phyloP scores from a whole-genome alignment of 1,139 yeast species.

The Spencermartinsiella ligniputridi region DNA sequence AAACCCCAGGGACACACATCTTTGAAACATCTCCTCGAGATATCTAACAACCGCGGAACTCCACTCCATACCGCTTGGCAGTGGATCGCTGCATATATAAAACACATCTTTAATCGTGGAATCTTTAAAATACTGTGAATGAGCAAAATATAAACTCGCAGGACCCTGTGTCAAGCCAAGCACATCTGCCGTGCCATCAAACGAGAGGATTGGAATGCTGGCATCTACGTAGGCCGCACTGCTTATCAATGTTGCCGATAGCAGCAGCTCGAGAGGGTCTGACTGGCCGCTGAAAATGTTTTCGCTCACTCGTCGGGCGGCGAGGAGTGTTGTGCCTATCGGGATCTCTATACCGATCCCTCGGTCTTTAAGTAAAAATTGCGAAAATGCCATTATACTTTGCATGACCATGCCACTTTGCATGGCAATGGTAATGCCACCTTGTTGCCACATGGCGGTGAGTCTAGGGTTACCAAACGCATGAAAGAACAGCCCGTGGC shows the following conservation, averaged over 20 bases:
- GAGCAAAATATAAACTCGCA: neutral
- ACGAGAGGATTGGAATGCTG: neutral
- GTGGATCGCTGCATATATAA: neutral
- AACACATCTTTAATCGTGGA: neutral
- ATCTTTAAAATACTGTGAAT: neutral
- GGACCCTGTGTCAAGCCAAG: neutral
- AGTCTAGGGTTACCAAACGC: neutral
- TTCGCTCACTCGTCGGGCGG: neutral
- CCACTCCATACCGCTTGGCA: neutral
- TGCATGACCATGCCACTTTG: neutral
- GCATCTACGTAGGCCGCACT: neutral
- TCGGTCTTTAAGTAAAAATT: neutral
- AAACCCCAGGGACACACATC: neutral
- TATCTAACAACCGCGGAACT: neutral
- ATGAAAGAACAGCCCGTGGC: neutral
- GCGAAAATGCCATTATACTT: neutral
- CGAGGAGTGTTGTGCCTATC: neutral
- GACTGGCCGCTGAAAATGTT: neutral
- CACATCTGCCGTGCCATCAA: neutral
- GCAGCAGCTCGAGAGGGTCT: neutral
- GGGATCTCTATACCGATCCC: neutral
- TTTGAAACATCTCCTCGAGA: neutral
- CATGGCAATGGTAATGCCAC: neutral
- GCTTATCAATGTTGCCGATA: neutral
- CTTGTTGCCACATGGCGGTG: neutral